Conservation (phyloP, 164 flowering plant species). For the Paratinospora sagittata region DNA sequence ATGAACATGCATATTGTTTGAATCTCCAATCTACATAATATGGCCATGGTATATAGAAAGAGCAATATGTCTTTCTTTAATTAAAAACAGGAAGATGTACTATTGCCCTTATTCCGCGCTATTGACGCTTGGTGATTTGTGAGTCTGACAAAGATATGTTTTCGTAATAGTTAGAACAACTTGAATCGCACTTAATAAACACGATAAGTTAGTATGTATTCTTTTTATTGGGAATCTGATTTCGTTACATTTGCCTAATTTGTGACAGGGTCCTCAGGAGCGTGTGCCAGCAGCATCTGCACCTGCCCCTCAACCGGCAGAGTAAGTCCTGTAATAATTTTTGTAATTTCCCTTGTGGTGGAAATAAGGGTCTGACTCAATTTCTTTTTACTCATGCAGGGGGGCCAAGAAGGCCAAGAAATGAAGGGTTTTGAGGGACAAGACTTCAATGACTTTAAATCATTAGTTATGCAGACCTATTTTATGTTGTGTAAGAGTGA, state of each 20-base stretch:
- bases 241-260: background rate
- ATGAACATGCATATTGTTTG: too few relatives aligned
- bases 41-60: too few relatives aligned
- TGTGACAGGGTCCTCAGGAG: conserved; percentile 18
- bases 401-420: conserved; percentile 40
- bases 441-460: background rate
- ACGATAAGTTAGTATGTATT: background rate
- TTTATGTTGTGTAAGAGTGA: background rate
- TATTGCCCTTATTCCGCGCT: too few relatives aligned
- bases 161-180: background rate
- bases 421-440: conserved; percentile 10
- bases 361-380: background rate
- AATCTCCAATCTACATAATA: too few relatives aligned
- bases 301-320: conserved; percentile 14
- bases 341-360: background rate
- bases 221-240: background rate
- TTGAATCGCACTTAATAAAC: background rate
- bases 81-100: too few relatives aligned
- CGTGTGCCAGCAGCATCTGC: conserved; percentile 14
- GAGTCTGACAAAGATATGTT: too few relatives aligned
- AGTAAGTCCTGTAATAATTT: background rate
- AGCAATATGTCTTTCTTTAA: too few relatives aligned
- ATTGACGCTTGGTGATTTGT: too few relatives aligned
- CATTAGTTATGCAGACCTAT: background rate
- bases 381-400: conserved; percentile 12